A percentile compares a stretch with the other conserved stretches of the same genome.
These are phyloP conservation scores for Aspergillus novofumigatus DNA, from an alignment of 2,329 filamentous ascomycete species.

Conservation along the genomic window DNA sequence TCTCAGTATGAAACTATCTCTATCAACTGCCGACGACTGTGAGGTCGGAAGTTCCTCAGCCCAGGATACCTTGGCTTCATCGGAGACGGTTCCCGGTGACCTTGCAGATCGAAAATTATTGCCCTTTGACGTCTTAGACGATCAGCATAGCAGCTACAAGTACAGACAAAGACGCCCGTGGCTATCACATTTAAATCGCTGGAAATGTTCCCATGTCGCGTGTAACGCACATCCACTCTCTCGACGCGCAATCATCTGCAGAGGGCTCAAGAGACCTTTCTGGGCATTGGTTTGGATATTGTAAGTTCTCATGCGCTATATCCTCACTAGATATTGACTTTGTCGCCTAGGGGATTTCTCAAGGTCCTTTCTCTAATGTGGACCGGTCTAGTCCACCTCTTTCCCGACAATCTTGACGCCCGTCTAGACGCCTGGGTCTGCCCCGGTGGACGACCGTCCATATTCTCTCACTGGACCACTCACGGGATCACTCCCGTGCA, in stretches of 20 bases:
- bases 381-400: slow-evolving; percentile 1
- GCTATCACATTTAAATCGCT: background rate
- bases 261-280: slow-evolving; percentile 1
- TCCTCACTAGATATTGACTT: background rate
- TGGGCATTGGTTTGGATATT: background rate
- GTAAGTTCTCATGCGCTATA: background rate
- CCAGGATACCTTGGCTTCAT: background rate
- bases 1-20: too few species aligned
- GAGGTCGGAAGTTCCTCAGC: background rate
- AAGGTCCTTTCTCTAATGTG: slow-evolving; percentile 2
- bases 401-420: slow-evolving; percentile 4
- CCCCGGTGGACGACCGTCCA: slow-evolving; percentile 2
- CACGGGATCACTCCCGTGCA: slow-evolving; percentile 49
- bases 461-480: slow-evolving; percentile 11
- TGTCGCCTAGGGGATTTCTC: background rate
- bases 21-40: background rate
- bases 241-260: background rate
- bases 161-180: too few species aligned
- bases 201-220: background rate
- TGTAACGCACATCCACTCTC: background rate
- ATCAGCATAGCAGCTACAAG: too few species aligned
- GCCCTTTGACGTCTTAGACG: too few species aligned
- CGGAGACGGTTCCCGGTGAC: background rate
- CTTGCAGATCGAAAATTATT: too few species aligned
- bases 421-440: slow-evolving; percentile 7